Conservation (phyloP, 2,329 filamentous ascomycete genomes). For the Fonsecaea multimorphosa region DNA sequence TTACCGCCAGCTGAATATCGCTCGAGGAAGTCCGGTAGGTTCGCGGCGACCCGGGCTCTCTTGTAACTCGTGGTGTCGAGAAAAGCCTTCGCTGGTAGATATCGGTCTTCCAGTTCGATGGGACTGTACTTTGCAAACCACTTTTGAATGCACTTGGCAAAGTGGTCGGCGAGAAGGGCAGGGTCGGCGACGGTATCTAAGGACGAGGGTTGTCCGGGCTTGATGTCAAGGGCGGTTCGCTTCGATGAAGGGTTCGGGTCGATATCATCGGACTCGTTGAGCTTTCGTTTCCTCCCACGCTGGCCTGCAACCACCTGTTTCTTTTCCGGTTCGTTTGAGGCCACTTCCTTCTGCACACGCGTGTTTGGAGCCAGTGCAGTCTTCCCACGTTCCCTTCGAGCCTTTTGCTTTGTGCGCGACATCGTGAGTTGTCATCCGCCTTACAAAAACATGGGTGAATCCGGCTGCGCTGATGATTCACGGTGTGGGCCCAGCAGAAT, state of each 20-base stretch:
- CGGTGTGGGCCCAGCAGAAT: background rate
- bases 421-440: background rate
- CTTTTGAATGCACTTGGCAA: conserved; percentile 76
- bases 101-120: conserved; percentile 82
- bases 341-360: background rate
- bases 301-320: background rate
- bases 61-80: conserved; percentile 79
- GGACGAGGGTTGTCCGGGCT: conserved; percentile 59
- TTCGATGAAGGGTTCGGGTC: conserved; percentile 17
- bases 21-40: conserved; percentile 81
- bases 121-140: conserved; percentile 75
- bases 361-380: background rate
- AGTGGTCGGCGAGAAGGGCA: conserved; percentile 80
- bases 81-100: conserved; percentile 79
- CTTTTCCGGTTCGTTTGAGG: background rate
- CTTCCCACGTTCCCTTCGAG: conserved; percentile 1
- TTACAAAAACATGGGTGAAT: background rate
- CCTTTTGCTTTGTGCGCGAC: conserved; percentile 20
- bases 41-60: conserved; percentile 69
- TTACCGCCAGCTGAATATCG: conserved; percentile 60
- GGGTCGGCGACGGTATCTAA: conserved; percentile 73
- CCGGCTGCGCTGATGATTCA: background rate
- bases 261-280: conserved; percentile 20
- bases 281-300: conserved; percentile 18
- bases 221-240: conserved; percentile 2